phyloP scores from a whole-genome alignment of 164 flowering plant species.

The Echeveria elegans region DNA sequence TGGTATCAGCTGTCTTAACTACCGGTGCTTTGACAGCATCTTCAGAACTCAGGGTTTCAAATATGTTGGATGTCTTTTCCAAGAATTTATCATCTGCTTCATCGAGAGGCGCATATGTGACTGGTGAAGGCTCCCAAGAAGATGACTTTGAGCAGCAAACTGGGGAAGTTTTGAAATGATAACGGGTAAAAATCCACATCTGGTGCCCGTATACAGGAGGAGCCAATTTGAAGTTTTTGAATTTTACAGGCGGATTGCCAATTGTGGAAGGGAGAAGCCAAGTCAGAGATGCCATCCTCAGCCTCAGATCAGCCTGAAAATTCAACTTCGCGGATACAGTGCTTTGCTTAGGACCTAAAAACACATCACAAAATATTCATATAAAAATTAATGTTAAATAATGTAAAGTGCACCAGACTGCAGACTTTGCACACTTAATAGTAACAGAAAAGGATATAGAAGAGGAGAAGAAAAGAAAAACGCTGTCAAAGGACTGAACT shows the following conservation, averaged over 20 bases:
- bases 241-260: neutral
- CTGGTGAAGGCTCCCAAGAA: constrained; percentile 68
- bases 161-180: constrained; percentile 14
- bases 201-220: neutral
- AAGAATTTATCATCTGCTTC: constrained; percentile 22
- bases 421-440: too few relatives aligned
- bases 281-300: constrained; percentile 1
- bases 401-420: too few relatives aligned
- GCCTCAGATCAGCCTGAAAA: constrained; percentile 1
- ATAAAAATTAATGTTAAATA: neutral
- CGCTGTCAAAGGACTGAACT: too few relatives aligned
- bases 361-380: neutral
- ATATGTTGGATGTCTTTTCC: constrained; percentile 31
- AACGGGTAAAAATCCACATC: neutral
- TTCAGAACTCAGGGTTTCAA: constrained; percentile 41
- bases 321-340: neutral
- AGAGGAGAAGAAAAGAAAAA: too few relatives aligned
- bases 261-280: constrained; percentile 1
- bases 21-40: constrained; percentile 20
- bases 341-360: neutral
- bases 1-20: constrained; percentile 11
- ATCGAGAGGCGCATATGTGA: constrained; percentile 36
- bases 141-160: constrained; percentile 40
- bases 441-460: too few relatives aligned
- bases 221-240: neutral